These are phyloP conservation scores for Chaetomiaceae sp. DNA, from an alignment of 2,329 filamentous ascomycete genomes.

Conservation along the genomic window DNA sequence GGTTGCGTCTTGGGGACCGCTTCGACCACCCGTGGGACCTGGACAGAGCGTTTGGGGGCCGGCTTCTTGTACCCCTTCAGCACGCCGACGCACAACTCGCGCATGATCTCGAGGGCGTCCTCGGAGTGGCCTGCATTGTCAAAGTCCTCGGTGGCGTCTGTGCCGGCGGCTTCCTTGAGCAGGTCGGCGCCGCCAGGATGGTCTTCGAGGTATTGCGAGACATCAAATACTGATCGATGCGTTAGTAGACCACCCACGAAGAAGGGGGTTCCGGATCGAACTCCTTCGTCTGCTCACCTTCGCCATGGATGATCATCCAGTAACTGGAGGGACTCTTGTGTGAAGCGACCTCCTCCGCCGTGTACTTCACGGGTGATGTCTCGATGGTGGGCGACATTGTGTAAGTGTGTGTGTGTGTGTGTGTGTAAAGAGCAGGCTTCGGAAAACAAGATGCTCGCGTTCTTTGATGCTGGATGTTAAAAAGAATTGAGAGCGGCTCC, in stretches of 20 bases:
- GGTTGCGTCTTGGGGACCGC: background rate
- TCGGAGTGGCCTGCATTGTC: constrained; percentile 83
- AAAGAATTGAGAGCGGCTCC: too few relatives aligned
- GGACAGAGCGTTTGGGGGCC: background rate
- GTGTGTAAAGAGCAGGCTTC: background rate
- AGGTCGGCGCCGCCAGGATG: constrained; percentile 74
- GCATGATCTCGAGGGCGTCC: constrained; percentile 27
- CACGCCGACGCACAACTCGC: background rate
- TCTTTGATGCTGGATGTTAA: too few relatives aligned
- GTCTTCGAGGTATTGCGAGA: constrained; percentile 53
- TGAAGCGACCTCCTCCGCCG: constrained; percentile 34
- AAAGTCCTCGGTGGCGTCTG: constrained; percentile 74
- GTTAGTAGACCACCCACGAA: background rate
- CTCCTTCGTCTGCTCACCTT: constrained; percentile 27
- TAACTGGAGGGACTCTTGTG: constrained; percentile 47
- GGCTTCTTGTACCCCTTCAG: background rate
- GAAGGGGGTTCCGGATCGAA: constrained; percentile 32
- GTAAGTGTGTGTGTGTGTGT: background rate
- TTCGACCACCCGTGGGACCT: background rate
- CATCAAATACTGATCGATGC: constrained; percentile 48
- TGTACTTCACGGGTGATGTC: constrained; percentile 20
- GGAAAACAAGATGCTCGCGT: too few relatives aligned
- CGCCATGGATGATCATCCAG: constrained; percentile 53
- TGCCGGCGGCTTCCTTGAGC: constrained; percentile 70
- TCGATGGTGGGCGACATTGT: background rate